phyloP scores from a whole-genome alignment of 257 asterid species.

The Nyctanthes arbortristis region DNA sequence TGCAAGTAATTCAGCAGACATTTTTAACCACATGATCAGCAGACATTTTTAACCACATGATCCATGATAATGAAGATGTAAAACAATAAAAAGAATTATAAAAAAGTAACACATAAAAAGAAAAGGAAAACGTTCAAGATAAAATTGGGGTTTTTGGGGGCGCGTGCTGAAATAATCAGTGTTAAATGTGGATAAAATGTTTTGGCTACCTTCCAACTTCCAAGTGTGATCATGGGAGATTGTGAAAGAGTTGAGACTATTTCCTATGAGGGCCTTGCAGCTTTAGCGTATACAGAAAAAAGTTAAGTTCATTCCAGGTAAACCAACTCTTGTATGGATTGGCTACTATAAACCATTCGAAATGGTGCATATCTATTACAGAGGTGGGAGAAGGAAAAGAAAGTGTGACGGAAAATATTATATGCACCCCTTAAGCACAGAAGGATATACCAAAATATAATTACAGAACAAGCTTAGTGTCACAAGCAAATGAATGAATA shows the following conservation, averaged over 20 bases:
- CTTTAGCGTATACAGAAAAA: not conserved
- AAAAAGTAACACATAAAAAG: not conserved
- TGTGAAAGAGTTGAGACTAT: not conserved
- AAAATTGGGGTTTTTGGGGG: too few species aligned
- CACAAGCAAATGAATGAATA: not conserved
- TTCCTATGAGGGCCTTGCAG: not conserved
- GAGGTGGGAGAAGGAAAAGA: not conserved
- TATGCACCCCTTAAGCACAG: conserved; percentile 11
- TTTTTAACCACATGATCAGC: not conserved
- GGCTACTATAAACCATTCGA: not conserved
- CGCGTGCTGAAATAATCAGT: not conserved
- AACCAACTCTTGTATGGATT: not conserved
- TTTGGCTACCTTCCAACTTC: not conserved
- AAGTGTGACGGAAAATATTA: too few species aligned
- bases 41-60: not conserved
- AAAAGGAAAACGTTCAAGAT: not conserved
- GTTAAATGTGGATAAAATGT: not conserved
- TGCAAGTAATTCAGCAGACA: not conserved
- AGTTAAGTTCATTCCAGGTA: not conserved
- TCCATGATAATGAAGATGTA: not conserved
- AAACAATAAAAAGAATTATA: not conserved
- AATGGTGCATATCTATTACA: too few species aligned
- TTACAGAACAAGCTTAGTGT: not conserved
- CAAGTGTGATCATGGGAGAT: not conserved
- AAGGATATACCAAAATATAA: not conserved